These are phyloP conservation scores for Carex parvula DNA, from an alignment of 176 grass and related monocot genomes.

Conservation along the genomic window DNA sequence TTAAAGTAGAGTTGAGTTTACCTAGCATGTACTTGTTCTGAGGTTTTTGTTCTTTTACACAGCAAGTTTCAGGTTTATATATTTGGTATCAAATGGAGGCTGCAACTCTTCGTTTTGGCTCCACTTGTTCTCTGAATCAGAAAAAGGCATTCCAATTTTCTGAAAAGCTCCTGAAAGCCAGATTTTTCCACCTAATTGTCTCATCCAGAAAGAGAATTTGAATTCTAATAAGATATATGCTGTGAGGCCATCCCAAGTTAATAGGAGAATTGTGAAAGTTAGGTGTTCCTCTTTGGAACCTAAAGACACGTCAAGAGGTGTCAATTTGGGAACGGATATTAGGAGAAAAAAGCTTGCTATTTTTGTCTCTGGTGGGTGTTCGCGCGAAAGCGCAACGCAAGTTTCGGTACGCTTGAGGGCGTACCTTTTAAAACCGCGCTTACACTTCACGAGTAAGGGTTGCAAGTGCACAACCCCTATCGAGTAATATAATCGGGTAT, in stretches of 20 bases:
- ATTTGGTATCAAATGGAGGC: constrained; percentile 11
- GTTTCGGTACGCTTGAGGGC: no score
- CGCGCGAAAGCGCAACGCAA: no score
- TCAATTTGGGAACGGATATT: neutral
- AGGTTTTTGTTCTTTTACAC: neutral
- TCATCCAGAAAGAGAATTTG: neutral
- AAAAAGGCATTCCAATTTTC: constrained; percentile 4
- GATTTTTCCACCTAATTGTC: neutral
- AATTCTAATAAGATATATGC: constrained; percentile 9
- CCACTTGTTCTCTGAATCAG: neutral
- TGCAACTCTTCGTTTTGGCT: constrained; percentile 3
- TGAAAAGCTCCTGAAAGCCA: neutral
- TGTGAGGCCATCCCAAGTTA: neutral
- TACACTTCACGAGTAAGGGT: no score
- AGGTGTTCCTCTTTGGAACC: constrained; percentile 10
- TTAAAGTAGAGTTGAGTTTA: neutral
- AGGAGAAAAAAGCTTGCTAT: constrained; percentile 37
- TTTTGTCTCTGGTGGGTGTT: constrained; percentile 63
- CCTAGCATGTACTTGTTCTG: neutral
- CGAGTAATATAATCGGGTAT: no score
- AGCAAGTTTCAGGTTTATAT: neutral
- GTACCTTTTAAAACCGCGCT: no score
- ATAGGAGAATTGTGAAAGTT: neutral
- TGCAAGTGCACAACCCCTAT: no score
- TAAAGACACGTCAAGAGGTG: neutral